A percentile compares a stretch with the other conserved stretches of the same genome.
These are phyloP conservation scores for Russula vinacea DNA, from an alignment of 768 basidiomycete genomes.

Conservation along the genomic window DNA sequence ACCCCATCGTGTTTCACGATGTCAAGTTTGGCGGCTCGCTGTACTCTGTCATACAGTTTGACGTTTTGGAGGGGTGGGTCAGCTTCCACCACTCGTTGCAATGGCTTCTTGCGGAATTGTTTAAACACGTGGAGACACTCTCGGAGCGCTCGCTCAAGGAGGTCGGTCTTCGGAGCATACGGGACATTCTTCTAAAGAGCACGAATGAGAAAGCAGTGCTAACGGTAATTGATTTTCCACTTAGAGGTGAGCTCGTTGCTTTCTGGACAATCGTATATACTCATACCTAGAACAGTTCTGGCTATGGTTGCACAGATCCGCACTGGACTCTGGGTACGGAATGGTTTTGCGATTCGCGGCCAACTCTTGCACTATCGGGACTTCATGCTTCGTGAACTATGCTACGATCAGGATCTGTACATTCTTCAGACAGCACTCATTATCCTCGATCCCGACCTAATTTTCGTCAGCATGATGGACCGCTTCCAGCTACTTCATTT, in stretches of 20 bases:
- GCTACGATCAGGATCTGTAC: constrained; percentile 94
- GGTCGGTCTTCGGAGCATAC: constrained; percentile 52
- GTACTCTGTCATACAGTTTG: constrained; percentile 70
- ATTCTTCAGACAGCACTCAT: constrained; percentile 83
- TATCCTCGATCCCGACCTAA: constrained; percentile 69
- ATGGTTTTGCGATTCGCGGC: constrained; percentile 92
- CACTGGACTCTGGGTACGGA: constrained; percentile 95
- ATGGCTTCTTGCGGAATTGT: constrained; percentile 85
- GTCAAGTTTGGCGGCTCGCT: constrained; percentile 58
- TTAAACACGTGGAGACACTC: constrained; percentile 76
- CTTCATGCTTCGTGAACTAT: constrained; percentile 90
- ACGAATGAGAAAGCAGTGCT: constrained; percentile 67
- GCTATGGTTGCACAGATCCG: constrained; percentile 94
- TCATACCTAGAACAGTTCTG: constrained; percentile 50
- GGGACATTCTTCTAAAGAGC: constrained; percentile 58
- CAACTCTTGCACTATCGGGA: constrained; percentile 96
- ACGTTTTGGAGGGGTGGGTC: constrained; percentile 76
- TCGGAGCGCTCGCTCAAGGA: constrained; percentile 51
- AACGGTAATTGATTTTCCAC: constrained; percentile 80
- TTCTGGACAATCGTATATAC: background rate
- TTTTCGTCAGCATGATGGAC: constrained; percentile 85
- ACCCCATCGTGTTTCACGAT: constrained; percentile 58
- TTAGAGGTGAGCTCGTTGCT: constrained; percentile 61
- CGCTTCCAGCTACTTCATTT: constrained; percentile 80
- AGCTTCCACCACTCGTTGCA: constrained; percentile 92